Evolutionary conservation across 805 yeast genomes (phyloP), one percentile per base, ranked within the genome.

Genomic region (Candida sphagnicola): DNA sequence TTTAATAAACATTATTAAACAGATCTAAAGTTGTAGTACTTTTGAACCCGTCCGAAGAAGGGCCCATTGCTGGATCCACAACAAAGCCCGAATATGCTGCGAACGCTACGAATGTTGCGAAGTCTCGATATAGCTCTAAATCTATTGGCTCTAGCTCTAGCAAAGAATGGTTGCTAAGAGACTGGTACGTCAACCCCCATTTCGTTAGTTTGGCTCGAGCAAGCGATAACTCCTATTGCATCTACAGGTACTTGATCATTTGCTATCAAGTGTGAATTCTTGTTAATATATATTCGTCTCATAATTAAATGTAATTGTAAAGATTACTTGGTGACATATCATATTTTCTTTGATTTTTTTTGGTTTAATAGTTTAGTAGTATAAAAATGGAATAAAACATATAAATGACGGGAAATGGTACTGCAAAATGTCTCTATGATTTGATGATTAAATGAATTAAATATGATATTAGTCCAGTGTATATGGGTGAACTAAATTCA

Each of bases 221-320:
- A 21, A 21, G 25, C 25, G n/a, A n/a, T n/a, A n/a, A n/a, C n/a
- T n/a, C n/a, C n/a, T n/a, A n/a, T n/a, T n/a, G n/a, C n/a, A n/a
- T n/a, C n/a, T n/a, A n/a, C n/a, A n/a, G n/a, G n/a, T n/a, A n/a
- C n/a, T n/a, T n/a, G n/a, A n/a, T n/a, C n/a, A n/a, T n/a, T n/a
- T n/a, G n/a, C n/a, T n/a, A n/a, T n/a, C n/a, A n/a, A n/a, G n/a
- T n/a, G n/a, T 21, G 6, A 6, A 21, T 21, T 26, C 29, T 10
- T 26, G 12, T 26, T 26, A 26, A 26, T 26, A 13, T 26, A 8
- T 26, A 26, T 26, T 26, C 29, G 29, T 26, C 29, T 26, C 29
- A 26, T 26, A 26, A 26, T 10, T 26, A 26, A 26, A 21, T 21
- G 25, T 21, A 21, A 21, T 21, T 26, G 29, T 26, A 26, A 26